Evolutionary conservation across 331 rosid genomes (phyloP), one percentile per base, ranked within the genome.

Genomic region (Rosa hybrid): DNA sequence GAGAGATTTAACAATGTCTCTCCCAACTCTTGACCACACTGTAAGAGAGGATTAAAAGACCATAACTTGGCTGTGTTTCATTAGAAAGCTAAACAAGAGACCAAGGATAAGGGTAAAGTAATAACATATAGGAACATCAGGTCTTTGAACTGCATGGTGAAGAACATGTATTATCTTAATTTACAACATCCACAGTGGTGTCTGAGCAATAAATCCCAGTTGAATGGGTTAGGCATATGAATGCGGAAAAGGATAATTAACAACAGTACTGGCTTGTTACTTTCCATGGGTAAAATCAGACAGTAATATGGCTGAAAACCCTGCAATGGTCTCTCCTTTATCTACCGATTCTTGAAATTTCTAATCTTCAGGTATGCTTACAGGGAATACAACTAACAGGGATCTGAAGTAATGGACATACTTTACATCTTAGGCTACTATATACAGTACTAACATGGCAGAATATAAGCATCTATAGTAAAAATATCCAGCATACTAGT

Each of bases 11-110:
- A 88, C 87, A 94, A 77, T 81, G 82, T 86, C 83, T 91, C 89
- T 77, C 96, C 98, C 84, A 94, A 79, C 85, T 89, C 98, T 87
- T 85, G 89, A 70, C 98, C 98, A 84, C 97, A 94, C 98, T 95
- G 84, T 71, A 78, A 77, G 75, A 62, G 63, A 71, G 83, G 60
- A 50, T 74, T 74, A 73, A 79, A 41, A 13, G n/a, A n/a, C 68
- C 0, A 38, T 51, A 17, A 30, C 23, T 48, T 49, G 30, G 20
- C 10, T 41, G 25, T 6, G 56, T 49, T 73, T 65, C 6, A 30
- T 44, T 54, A 9, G 21, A 17, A 12, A 14, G 30, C 48, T 20
- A 27, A 21, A 48, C 44, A 71, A 71, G 14, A 71, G 21, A 71
- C 42, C 41, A 25, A 23, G 21, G 75, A 45, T 71, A 9, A 45